These are phyloP conservation scores for Anisodus tanguticus DNA, from an alignment of 257 asterid species.

Conservation along the genomic window DNA sequence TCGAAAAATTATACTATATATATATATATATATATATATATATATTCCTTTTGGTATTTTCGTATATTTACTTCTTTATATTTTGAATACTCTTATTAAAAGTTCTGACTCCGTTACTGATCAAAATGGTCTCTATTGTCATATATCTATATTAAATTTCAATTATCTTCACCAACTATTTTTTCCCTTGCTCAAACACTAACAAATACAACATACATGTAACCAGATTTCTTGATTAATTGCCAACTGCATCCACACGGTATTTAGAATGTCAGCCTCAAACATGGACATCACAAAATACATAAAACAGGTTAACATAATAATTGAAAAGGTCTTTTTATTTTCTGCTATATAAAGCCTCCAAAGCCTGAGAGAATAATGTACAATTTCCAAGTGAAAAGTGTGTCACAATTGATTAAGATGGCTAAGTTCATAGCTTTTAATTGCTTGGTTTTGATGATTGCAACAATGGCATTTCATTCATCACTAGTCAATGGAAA, in stretches of 20 bases:
- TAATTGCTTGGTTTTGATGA: constrained; percentile 15
- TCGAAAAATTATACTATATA: no score
- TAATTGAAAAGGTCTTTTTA: not conserved
- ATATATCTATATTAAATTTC: constrained; percentile 5
- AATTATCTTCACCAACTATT: not conserved
- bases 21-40: no score
- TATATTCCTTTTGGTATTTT: no score
- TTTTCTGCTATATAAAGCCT: not conserved
- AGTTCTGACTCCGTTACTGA: no score
- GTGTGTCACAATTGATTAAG: not conserved
- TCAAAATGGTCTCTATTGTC: not conserved
- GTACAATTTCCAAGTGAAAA: not conserved
- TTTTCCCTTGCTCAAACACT: not conserved
- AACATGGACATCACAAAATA: constrained; percentile 22
- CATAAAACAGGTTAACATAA: not conserved
- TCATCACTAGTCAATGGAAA: constrained; percentile 1
- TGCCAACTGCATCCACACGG: not conserved
- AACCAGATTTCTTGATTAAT: constrained; percentile 14
- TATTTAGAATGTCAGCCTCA: constrained; percentile 7
- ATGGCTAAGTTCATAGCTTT: constrained; percentile 24
- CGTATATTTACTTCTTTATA: no score
- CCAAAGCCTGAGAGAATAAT: not conserved
- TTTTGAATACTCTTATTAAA: no score
- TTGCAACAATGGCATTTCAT: constrained; percentile 20
- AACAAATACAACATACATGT: constrained; percentile 2